Evolutionary conservation across 164 flowering plant genomes (phyloP).

Genomic region (Magnolia changhungtana): DNA sequence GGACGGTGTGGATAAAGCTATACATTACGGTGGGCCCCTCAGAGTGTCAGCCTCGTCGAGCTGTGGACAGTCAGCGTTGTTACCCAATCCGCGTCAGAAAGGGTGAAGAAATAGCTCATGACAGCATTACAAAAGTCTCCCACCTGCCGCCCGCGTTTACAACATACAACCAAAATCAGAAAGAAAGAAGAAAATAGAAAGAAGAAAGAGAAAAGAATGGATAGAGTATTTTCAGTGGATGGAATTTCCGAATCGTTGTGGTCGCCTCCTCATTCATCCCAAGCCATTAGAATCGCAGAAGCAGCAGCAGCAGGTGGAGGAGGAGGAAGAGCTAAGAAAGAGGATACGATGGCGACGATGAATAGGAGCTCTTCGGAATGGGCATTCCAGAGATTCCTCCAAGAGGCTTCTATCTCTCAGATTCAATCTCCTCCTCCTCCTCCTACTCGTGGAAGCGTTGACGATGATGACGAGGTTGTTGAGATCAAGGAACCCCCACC

Average conservation of each 20-base stretch:
- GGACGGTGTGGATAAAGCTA: no score
- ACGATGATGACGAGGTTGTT: conserved; percentile 14
- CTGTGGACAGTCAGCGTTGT: no score
- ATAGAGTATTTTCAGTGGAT: conserved; percentile 72
- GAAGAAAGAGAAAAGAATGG: conserved; percentile 35
- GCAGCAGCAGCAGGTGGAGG: not conserved
- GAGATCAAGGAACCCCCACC: conserved; percentile 25
- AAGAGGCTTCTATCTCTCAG: conserved; percentile 35
- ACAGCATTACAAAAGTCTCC: not conserved
- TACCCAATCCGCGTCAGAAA: no score
- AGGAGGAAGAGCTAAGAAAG: conserved; percentile 1
- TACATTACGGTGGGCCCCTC: no score
- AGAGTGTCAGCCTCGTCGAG: no score
- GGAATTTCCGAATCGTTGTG: conserved; percentile 65
- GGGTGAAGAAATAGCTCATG: no score
- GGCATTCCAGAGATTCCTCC: conserved; percentile 78
- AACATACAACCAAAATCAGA: not conserved
- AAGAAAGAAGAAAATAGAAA: not conserved
- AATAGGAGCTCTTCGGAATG: conserved; percentile 87
- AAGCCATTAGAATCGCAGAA: not conserved
- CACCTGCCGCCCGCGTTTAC: not conserved
- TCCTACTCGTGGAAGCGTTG: not conserved
- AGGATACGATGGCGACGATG: conserved; percentile 32
- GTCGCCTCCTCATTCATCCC: conserved; percentile 27
- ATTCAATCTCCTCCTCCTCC: conserved; percentile 6